Base-by-base conservation (phyloP, 2,329 filamentous ascomycete genomes). In the Paracoccidioides lutzii region DNA sequence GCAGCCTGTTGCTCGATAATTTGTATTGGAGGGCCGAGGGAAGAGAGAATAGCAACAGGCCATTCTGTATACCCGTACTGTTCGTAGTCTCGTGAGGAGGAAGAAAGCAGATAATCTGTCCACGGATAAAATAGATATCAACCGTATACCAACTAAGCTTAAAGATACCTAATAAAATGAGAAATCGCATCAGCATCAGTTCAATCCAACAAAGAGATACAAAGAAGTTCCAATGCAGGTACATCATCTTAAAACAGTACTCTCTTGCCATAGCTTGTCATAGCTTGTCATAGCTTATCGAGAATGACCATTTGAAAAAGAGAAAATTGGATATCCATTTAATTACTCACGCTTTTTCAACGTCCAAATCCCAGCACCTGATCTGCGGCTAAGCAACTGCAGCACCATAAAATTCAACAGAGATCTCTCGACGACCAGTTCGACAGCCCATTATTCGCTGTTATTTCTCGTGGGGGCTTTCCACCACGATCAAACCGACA, bases 141-240 rank as follows among this genome's bases (percentile, higher is more conserved):
- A 57, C 50, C 2, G 32, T 50, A 4, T 37, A 28, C 30, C 43
- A 51, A 28, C 37, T n/a, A 28, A 4, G 33, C 42, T 3, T 51
- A 22, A 38, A 30, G 38, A 40, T 3, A 38, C n/a, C n/a, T 54
- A 56, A 41, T 58, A 37, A 57, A 55, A 55, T 58, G 55, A 57
- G 49, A 58, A 56, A 54, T 60, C 52, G 59, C 53, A 32, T 52
- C 52, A 61, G 56, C 50, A 54, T 43, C 61, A 52, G 60, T 57
- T 63, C 64, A 63, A 58, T 22, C 22, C 22, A 52, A 63, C 12
- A 41, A n/a, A 41, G 14, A 41, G 63, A 56, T 57, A 57, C 58
- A 61, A 59, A 59, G 61, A 56, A 59, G 58, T 61, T 61, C 59
- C 49, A 61, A n/a, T 41, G 5, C 40, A 5, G 30, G 30, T 32